Evolutionary conservation across 2,329 filamentous ascomycete species (phyloP).

Genomic region (Calcarisporium arbuscula): DNA sequence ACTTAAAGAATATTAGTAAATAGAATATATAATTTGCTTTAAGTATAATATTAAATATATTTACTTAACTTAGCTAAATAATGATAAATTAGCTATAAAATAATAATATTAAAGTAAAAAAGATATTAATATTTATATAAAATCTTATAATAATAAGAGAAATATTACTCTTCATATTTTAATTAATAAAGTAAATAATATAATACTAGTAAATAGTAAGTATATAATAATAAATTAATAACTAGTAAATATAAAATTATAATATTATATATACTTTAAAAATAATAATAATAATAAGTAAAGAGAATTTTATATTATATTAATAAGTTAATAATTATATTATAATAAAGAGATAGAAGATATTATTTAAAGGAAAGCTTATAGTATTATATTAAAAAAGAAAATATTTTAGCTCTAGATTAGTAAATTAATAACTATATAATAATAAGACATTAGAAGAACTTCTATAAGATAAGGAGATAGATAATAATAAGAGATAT

Average conservation of each 20-base stretch:
- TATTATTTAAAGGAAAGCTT: background rate
- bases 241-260: background rate
- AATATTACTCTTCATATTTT: background rate
- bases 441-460: background rate
- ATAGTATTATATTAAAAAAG: background rate
- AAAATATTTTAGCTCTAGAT: background rate
- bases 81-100: background rate
- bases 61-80: background rate
- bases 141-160: background rate
- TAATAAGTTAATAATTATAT: background rate
- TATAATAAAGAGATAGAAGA: background rate
- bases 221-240: background rate
- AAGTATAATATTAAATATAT: background rate
- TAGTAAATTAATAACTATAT: background rate
- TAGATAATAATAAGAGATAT: background rate
- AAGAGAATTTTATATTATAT: background rate
- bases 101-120: background rate
- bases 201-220: background rate
- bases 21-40: background rate
- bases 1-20: background rate
- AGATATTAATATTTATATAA: too few species aligned
- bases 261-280: background rate
- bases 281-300: background rate
- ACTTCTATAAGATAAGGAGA: background rate
- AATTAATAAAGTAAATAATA: background rate